Evolutionary conservation across 345 rosid genomes (phyloP), one percentile per base, ranked within the genome.

Genomic region (Brassica carinata): DNA sequence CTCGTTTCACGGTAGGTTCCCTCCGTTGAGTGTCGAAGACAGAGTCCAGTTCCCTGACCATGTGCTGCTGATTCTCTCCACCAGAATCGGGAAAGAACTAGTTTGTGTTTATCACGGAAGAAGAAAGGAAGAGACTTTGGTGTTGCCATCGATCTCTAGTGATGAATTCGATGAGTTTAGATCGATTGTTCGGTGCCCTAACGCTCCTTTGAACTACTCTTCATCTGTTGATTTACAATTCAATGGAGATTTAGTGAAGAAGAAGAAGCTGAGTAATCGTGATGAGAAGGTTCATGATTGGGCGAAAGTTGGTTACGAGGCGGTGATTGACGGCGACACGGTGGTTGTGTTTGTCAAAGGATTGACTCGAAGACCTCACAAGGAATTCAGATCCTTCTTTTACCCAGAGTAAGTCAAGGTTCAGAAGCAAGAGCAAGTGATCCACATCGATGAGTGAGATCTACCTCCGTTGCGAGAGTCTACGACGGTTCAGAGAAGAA

Each of bases 271-370:
- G 77, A 48, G 36, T 67, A 26, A 65, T 19, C 23, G 26, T 8
- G 69, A 65, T 2, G 14, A 65, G 11, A 67, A 67, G 71, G 91
- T 87, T 78, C 86, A 85, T 78, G 81, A 88, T 9, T 94, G 97
- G 97, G 88, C 86, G 19, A 90, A 73, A 14, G 65, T 96, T 79
- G 97, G 86, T 34, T 96, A 93, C 77, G 99, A 84, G 64, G 97
- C 98, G 0, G 85, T 81, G 8, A 63, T 96, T 63, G 98, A 96
- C 65, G 87, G 87, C 17, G 84, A 89, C 18, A 87, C 87, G 8
- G 94, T 85, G 23, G 92, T 90, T 68, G 88, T 96, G 71, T 93
- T 96, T 64, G 97, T 76, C 7, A 96, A 96, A 53, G 99, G 99
- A 17, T 86, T 93, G 86, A 96, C 90, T 88, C 92, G 94, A 26